These are phyloP conservation scores for Aspergillus japonicus DNA, from an alignment of 2,329 filamentous ascomycete genomes.

Conservation along the genomic window DNA sequence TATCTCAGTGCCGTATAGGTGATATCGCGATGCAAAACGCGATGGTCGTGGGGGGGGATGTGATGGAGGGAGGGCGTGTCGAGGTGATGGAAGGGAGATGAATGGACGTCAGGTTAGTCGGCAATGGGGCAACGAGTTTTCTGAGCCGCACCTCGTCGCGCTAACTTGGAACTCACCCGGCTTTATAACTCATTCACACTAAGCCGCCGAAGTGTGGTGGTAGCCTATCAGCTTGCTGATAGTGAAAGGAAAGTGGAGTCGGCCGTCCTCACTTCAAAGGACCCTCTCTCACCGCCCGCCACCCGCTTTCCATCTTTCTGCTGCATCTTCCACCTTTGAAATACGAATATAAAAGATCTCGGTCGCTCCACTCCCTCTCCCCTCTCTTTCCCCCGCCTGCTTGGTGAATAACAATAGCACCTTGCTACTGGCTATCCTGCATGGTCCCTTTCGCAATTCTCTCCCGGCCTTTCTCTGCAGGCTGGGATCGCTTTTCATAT, in stretches of 20 bases:
- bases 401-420: conserved; percentile 7
- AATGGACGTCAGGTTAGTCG: conserved; percentile 41
- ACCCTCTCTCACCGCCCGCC: conserved; percentile 21
- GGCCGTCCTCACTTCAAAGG: conserved; percentile 18
- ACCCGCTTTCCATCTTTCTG: conserved; percentile 14
- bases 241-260: neutral
- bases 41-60: conserved; percentile 39
- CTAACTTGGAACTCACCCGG: conserved; percentile 19
- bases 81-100: conserved; percentile 44
- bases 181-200: conserved; percentile 18
- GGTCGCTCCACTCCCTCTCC: no score
- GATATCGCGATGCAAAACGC: conserved; percentile 44
- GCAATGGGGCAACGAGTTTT: conserved; percentile 42
- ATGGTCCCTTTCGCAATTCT: conserved; percentile 25
- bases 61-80: conserved; percentile 31
- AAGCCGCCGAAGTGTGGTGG: neutral
- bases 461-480: conserved; percentile 26
- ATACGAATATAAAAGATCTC: neutral
- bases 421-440: conserved; percentile 16
- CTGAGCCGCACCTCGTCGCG: conserved; percentile 29
- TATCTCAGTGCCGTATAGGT: conserved; percentile 25
- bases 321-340: conserved; percentile 4
- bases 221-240: conserved; percentile 6
- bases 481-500: conserved; percentile 19
- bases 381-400: conserved; percentile 8